Evolutionary conservation across 2,329 filamentous ascomycete genomes (phyloP).

Genomic region (Monosporascus sp.): DNA sequence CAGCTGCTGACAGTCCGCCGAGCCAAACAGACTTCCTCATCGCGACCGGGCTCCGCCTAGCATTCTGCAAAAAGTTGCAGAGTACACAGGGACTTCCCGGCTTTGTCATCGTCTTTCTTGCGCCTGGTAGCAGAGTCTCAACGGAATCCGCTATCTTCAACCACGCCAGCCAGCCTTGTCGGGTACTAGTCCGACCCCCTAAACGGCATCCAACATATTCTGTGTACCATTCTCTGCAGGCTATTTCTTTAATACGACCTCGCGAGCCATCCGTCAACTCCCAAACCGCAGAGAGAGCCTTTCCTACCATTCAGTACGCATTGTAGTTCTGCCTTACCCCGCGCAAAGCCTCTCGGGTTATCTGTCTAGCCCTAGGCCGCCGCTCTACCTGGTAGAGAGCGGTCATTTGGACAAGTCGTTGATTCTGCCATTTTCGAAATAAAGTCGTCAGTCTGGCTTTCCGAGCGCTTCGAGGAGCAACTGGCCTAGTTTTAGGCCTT

Average conservation of each 20-base stretch:
- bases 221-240: not conserved
- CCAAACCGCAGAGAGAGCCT: not conserved
- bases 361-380: not conserved
- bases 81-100: not conserved
- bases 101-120: not conserved
- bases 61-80: not conserved
- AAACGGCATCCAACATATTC: not conserved
- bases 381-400: not conserved
- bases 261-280: not conserved
- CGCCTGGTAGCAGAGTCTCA: not conserved
- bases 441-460: slow-evolving; percentile 46
- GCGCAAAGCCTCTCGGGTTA: not conserved
- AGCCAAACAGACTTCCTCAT: not conserved
- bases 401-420: not conserved
- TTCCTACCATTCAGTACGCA: not conserved
- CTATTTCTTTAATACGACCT: not conserved
- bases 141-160: not conserved
- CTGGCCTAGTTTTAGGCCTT: slow-evolving; percentile 53
- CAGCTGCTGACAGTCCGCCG: not conserved
- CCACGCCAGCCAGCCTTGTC: not conserved
- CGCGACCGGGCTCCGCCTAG: not conserved
- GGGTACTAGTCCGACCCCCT: not conserved
- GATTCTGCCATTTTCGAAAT: slow-evolving; percentile 8
- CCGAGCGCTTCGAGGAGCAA: slow-evolving; percentile 44
- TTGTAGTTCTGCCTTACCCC: not conserved